Evolutionary conservation across 108 stramenopile species (phyloP).

Genomic region (Discostella pseudostelligera): DNA sequence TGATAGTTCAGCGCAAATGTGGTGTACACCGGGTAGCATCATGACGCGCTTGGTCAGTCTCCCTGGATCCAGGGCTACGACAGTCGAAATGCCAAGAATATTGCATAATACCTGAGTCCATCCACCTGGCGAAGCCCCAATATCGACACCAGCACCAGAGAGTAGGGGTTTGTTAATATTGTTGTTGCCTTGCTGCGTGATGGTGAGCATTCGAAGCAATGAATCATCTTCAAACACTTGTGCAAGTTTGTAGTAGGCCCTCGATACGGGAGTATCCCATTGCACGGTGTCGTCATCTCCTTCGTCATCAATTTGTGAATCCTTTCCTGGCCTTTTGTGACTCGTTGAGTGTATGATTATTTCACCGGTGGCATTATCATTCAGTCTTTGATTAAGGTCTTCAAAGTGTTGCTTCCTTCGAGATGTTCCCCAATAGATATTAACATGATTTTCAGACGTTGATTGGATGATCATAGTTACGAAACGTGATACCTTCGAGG

Average conservation of each 20-base stretch:
- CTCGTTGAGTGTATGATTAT: slow-evolving; percentile 3
- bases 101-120: slow-evolving; percentile 58
- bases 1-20: slow-evolving; percentile 34
- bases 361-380: slow-evolving; percentile 51
- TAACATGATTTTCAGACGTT: not conserved
- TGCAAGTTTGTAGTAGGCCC: slow-evolving; percentile 58
- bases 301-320: slow-evolving; percentile 23
- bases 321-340: slow-evolving; percentile 12
- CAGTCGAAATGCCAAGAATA: slow-evolving; percentile 22
- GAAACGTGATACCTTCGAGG: slow-evolving; percentile 19
- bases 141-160: slow-evolving; percentile 46
- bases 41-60: slow-evolving; percentile 44
- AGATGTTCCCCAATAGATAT: slow-evolving; percentile 43
- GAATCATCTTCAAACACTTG: slow-evolving; percentile 45
- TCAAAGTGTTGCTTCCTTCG: slow-evolving; percentile 25
- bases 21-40: slow-evolving; percentile 34
- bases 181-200: not conserved
- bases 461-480: slow-evolving; percentile 15
- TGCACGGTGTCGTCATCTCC: not conserved
- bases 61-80: slow-evolving; percentile 50
- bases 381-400: slow-evolving; percentile 40
- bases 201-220: slow-evolving; percentile 16
- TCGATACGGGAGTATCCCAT: slow-evolving; percentile 43
- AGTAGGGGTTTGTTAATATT: slow-evolving; percentile 16
- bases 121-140: slow-evolving; percentile 65